Base-by-base conservation (phyloP, 2,329 filamentous ascomycete genomes). In the Mariannaea elegans region DNA sequence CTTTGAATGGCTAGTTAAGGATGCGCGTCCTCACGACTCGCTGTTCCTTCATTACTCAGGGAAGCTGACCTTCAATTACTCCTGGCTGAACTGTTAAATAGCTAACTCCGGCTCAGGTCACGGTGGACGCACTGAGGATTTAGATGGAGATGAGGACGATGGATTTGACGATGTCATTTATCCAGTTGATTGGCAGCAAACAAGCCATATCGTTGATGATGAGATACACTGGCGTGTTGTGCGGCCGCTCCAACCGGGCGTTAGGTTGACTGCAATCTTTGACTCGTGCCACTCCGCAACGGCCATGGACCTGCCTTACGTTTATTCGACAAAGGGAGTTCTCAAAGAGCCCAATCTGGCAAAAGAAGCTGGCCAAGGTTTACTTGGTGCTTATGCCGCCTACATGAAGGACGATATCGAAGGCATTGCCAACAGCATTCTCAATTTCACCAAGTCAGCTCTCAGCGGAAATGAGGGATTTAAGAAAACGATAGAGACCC, bases 371-470 rank as follows among this genome's bases (percentile, higher is more conserved):
- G 90, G 90, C 46, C 83, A 87, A 72, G 90, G 90, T 50, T 79
- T 93, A 61, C 81, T 93, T 59, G 84, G 86, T 62, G 86, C 93
- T 70, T 87, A 97, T 31, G 87, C 85, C 19, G 88, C 90, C n/a
- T 97, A 97, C 77, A 89, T 91, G 52, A 87, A 89, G 66, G 94
- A 94, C 69, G 93, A 98, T 75, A 82, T 97, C 69, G 87, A 88
- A 59, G 87, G 92, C 65, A 93, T 97, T 76, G 88, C 93, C 23
- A 89, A 85, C 59, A 90, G 89, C 41, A 85, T 95, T 14, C 87
- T 94, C 75, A 87, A 88, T 42, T 86, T 98, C 72, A 88, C 96
- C 77, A 97, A 97, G 82, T 91, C 93, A 73, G 93, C 93, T 14
- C 90, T 92, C 21, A 86, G 80, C 60, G 93, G 93, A 66, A 88